Conservation (phyloP, 2,329 filamentous ascomycete species). For the Colletotrichum siamense region DNA sequence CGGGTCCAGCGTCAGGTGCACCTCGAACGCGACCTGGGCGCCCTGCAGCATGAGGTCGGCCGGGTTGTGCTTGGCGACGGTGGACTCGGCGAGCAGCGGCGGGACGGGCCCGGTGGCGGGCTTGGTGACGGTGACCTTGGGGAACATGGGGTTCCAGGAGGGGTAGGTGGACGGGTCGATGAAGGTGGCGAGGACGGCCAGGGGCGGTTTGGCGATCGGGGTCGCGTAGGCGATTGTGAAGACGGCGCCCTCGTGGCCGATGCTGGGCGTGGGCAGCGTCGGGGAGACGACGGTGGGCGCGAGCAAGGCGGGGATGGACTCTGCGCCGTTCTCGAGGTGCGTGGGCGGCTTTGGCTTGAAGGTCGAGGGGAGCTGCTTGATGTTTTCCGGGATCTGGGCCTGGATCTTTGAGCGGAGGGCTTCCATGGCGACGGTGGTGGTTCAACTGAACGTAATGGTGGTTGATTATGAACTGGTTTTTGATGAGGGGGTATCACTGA, state of each 20-base stretch:
- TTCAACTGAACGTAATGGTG: not conserved
- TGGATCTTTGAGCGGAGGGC: conserved; percentile 14
- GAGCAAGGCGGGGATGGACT: conserved; percentile 13
- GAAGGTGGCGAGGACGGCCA: conserved; percentile 32
- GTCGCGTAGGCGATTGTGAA: conserved; percentile 33
- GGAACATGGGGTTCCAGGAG: conserved; percentile 41
- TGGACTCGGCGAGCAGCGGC: conserved; percentile 22
- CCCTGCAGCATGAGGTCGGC: conserved; percentile 31
- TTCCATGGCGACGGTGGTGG: not conserved
- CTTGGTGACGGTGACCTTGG: conserved; percentile 29
- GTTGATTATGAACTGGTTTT: not conserved
- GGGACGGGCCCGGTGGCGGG: conserved; percentile 17
- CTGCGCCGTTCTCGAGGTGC: conserved; percentile 12
- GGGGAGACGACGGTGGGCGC: conserved; percentile 17
- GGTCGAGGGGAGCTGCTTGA: conserved; percentile 16
- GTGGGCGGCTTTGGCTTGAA: conserved; percentile 16
- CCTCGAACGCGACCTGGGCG: conserved; percentile 37
- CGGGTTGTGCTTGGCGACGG: conserved; percentile 6
- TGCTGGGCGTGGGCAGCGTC: conserved; percentile 1
- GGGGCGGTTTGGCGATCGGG: conserved; percentile 37
- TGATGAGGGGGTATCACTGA: not conserved
- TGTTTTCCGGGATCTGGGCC: conserved; percentile 8
- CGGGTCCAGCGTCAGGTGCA: conserved; percentile 33
- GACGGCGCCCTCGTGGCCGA: conserved; percentile 9
- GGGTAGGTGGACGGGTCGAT: conserved; percentile 36